phyloP scores from a whole-genome alignment of 768 basidiomycete genomes.

The Austroboletus eburneus region DNA sequence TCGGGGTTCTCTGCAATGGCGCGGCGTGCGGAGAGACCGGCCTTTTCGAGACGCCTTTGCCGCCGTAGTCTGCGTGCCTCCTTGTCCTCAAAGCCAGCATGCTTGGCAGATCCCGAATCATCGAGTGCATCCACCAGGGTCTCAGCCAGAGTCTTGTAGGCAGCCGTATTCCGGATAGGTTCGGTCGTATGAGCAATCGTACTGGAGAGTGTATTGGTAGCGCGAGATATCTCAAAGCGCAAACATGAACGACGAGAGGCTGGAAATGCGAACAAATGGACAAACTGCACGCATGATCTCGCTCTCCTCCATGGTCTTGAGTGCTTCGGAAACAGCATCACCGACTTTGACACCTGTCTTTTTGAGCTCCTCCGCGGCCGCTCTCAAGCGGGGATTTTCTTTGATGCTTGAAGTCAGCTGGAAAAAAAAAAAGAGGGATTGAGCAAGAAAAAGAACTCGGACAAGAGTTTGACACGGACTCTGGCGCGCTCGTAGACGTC shows the following conservation, averaged over 20 bases:
- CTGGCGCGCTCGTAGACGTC: conserved; percentile 93
- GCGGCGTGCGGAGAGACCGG: conserved; percentile 55
- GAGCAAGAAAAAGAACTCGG: conserved; percentile 1
- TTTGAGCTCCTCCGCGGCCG: conserved; percentile 89
- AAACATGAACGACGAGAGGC: neutral
- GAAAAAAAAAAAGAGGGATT: neutral
- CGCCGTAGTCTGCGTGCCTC: conserved; percentile 81
- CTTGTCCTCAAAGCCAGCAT: conserved; percentile 95
- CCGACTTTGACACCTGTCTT: conserved; percentile 88
- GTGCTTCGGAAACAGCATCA: conserved; percentile 89
- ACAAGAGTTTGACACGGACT: conserved; percentile 45
- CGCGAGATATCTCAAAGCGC: conserved; percentile 65
- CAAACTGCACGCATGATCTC: conserved; percentile 83
- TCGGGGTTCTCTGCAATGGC: conserved; percentile 72
- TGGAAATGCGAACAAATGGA: conserved; percentile 7
- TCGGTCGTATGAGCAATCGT: conserved; percentile 89
- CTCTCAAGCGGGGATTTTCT: conserved; percentile 88
- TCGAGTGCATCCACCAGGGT: conserved; percentile 90
- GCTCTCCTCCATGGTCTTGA: conserved; percentile 93
- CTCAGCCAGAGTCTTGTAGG: conserved; percentile 89
- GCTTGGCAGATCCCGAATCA: conserved; percentile 88
- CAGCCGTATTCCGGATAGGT: conserved; percentile 93
- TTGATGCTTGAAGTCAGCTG: conserved; percentile 92
- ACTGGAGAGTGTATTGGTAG: conserved; percentile 79
- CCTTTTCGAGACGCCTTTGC: conserved; percentile 77